Percentiles rank a stretch among this genome's conserved stretches.
Conservation (phyloP, 148 eudicot species). For the Suaeda aralocaspica region DNA sequence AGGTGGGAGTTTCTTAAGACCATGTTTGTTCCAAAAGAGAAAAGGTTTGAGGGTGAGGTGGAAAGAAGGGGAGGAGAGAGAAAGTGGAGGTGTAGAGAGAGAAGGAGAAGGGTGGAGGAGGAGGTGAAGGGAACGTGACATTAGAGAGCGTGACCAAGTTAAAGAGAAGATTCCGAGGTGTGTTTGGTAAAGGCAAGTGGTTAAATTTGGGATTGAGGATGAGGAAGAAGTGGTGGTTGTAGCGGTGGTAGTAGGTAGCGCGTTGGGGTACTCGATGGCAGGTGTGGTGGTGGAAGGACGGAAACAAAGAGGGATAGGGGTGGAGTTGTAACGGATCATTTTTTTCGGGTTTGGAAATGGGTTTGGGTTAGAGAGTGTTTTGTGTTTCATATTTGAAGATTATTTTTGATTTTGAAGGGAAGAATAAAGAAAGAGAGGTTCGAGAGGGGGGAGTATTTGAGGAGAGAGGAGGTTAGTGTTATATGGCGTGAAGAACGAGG, state of each 20-base stretch:
- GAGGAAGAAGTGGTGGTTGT: conserved; percentile 12
- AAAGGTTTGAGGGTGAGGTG: conserved; percentile 50
- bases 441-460: conserved; percentile 2
- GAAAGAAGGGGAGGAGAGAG: conserved; percentile 30
- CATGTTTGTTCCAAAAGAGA: conserved; percentile 49
- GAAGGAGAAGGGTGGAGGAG: conserved; percentile 19
- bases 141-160: conserved; percentile 51
- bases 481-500: neutral
- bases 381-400: neutral
- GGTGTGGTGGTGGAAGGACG: conserved; percentile 31
- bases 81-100: conserved; percentile 7
- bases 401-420: neutral
- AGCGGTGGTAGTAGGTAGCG: conserved; percentile 21
- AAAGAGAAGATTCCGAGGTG: conserved; percentile 49
- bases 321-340: conserved; percentile 26
- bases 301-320: conserved; percentile 46
- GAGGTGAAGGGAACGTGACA: conserved; percentile 48
- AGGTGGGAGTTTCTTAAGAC: conserved; percentile 31
- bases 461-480: neutral
- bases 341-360: conserved; percentile 14
- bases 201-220: conserved; percentile 42
- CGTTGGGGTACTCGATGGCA: conserved; percentile 12
- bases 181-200: conserved; percentile 65
- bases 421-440: neutral
- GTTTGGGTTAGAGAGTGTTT: neutral